phyloP scores from a whole-genome alignment of 129 eudicot species.

The Smallanthus sonchifolius region DNA sequence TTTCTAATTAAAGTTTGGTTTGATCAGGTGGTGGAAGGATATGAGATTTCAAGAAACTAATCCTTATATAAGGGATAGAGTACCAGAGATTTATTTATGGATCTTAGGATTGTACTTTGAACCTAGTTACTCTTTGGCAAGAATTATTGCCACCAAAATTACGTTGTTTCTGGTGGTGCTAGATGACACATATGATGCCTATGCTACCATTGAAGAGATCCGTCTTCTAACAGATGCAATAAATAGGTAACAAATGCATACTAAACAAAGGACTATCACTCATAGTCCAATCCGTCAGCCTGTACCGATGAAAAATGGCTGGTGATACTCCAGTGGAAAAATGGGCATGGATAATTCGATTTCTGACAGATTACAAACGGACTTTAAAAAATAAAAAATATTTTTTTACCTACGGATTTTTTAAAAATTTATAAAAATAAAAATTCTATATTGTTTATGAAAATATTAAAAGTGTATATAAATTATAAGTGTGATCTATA shows the following conservation, averaged over 20 bases:
- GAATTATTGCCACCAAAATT: conserved; percentile 29
- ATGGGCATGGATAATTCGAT: too few relatives aligned
- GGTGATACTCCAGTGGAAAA: too few relatives aligned
- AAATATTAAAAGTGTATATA: too few relatives aligned
- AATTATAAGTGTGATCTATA: too few relatives aligned
- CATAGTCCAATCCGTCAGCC: too few relatives aligned
- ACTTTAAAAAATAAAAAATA: too few relatives aligned
- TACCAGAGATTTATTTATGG: conserved; percentile 39
- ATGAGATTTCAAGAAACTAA: conserved; percentile 24
- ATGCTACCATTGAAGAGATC: conserved; percentile 32
- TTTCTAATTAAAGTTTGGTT: background rate
- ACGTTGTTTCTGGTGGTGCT: conserved; percentile 25
- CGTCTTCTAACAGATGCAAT: conserved; percentile 27
- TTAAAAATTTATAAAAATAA: too few relatives aligned
- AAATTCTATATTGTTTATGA: too few relatives aligned
- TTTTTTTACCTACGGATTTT: too few relatives aligned
- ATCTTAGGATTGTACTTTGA: conserved; percentile 35
- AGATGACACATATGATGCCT: conserved; percentile 40
- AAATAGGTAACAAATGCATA: conserved; percentile 13
- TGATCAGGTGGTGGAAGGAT: conserved; percentile 41
- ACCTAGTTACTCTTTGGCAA: conserved; percentile 32
- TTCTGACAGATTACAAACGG: too few relatives aligned
- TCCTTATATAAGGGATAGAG: conserved; percentile 36
- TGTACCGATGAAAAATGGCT: too few relatives aligned
- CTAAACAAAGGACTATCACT: too few relatives aligned